Conservation (phyloP, 1,284 basidiomycete genomes). For the Malassezia caprae region DNA sequence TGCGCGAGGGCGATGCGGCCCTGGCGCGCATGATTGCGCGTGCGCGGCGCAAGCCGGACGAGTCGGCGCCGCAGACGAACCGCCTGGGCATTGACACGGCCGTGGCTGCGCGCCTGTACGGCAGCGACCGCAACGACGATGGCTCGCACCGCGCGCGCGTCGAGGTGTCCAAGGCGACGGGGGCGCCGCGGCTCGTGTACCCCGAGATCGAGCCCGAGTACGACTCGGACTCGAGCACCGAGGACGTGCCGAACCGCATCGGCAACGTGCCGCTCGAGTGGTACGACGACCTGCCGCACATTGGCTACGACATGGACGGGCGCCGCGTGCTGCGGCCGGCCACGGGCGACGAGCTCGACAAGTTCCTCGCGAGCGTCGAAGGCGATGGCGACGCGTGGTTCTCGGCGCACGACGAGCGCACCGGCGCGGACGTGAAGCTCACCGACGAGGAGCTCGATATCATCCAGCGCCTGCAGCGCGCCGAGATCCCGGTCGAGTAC, state of each 20-base stretch:
- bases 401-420: conserved; percentile 79
- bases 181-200: conserved; percentile 73
- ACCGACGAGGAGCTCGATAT: conserved; percentile 88
- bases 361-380: conserved; percentile 86
- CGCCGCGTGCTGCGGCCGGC: conserved; percentile 88
- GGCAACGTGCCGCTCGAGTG: conserved; percentile 94
- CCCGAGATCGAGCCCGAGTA: conserved; percentile 92
- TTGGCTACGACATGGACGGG: conserved; percentile 92
- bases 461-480: conserved; percentile 75
- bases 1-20: conserved; percentile 33
- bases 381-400: conserved; percentile 80
- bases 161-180: conserved; percentile 69
- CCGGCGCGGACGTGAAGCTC: conserved; percentile 75
- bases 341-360: conserved; percentile 91
- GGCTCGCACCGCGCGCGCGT: conserved; percentile 44
- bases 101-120: conserved; percentile 55
- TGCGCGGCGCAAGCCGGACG: conserved; percentile 49
- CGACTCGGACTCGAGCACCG: conserved; percentile 90
- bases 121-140: conserved; percentile 53
- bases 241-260: conserved; percentile 86
- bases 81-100: conserved; percentile 38
- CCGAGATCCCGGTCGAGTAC: conserved; percentile 87
- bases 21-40: conserved; percentile 39
- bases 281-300: conserved; percentile 99
- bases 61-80: conserved; percentile 34